Base-by-base conservation (phyloP, 2,329 filamentous ascomycete genomes). In the Paracoccidioides brasiliensis region DNA sequence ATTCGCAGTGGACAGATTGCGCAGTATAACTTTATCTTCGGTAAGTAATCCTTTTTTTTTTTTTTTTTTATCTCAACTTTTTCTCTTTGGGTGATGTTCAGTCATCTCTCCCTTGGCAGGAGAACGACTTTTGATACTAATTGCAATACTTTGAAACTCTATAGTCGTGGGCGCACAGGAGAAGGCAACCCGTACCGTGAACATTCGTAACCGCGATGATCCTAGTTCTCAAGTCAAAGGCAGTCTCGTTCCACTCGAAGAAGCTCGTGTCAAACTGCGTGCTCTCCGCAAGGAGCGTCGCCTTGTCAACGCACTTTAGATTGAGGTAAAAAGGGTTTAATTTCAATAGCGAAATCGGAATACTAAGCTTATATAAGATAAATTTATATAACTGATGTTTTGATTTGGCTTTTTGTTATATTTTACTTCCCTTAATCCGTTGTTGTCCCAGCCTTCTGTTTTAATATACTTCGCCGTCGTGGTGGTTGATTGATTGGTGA, bases 131-230 rank as follows among this genome's bases (percentile, higher is more conserved):
- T 44, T 61, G 22, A 65, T 55, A 63, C 56, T 55, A 52, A 58
- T 48, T 15, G 33, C 33, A 41, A 33, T 37, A 15, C 41, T 51
- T 30, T 37, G 28, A 6, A 52, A 38, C 40, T 7, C 42, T 42
- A 52, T 61, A 76, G 81, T 85, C 40, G 80, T 85, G 15, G 82
- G 82, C 56, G 81, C 80, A 3, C 73, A 80, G 64, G 82, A 85
- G 70, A 78, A 76, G 67, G 76, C 82, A 60, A 72, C 71, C 22
- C 73, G 78, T 57, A 76, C 77, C 3, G 80, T 84, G 59, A 85
- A 84, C 66, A 81, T 84, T 62, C 75, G 82, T 44, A 84, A 84
- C 67, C 73, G 82, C 53, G 82, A 85, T 63, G 79, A 83, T 61
- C 79, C 78, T 15, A 73, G 75, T 44, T 82, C 79, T 8, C 82